Conservation (phyloP, 2,329 filamentous ascomycete genomes). For the Epichloe aotearoae region DNA sequence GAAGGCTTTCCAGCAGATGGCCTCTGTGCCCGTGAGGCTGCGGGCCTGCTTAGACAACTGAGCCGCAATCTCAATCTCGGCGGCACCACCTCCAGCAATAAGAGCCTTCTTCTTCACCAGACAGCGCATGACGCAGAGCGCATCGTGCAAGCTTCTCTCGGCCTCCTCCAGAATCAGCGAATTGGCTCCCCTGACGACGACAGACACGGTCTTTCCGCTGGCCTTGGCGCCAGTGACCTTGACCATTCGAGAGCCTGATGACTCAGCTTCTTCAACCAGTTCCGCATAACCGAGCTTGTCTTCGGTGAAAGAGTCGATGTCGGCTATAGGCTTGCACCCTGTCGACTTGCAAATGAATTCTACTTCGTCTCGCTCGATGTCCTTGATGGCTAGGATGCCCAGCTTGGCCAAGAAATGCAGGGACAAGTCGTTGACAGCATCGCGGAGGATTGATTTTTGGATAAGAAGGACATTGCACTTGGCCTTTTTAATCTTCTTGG, state of each 20-base stretch:
- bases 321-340: slow-evolving; percentile 96
- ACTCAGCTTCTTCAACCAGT: slow-evolving; percentile 81
- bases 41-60: slow-evolving; percentile 72
- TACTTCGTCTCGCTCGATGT: slow-evolving; percentile 96
- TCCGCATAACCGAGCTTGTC: slow-evolving; percentile 94
- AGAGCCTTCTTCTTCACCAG: slow-evolving; percentile 99
- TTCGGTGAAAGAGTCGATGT: slow-evolving; percentile 96
- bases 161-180: slow-evolving; percentile 90
- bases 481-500: slow-evolving; percentile 99
- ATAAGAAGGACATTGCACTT: slow-evolving; percentile 98
- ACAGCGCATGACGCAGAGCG: slow-evolving; percentile 92
- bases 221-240: slow-evolving; percentile 87
- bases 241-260: slow-evolving; percentile 79
- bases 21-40: slow-evolving; percentile 76
- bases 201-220: slow-evolving; percentile 77
- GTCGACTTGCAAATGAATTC: slow-evolving; percentile 99
- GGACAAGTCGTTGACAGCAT: slow-evolving; percentile 94
- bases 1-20: slow-evolving; percentile 98
- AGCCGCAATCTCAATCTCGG: slow-evolving; percentile 91
- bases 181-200: slow-evolving; percentile 92
- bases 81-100: slow-evolving; percentile 89
- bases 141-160: slow-evolving; percentile 91
- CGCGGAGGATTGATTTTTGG: slow-evolving; percentile 94
- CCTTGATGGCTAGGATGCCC: slow-evolving; percentile 90
- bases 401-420: slow-evolving; percentile 96